A percentile compares a stretch with the other conserved stretches of the same genome.
Conservation (phyloP, 352 stramenopile species). For the Pythium vanterpoolii region DNA sequence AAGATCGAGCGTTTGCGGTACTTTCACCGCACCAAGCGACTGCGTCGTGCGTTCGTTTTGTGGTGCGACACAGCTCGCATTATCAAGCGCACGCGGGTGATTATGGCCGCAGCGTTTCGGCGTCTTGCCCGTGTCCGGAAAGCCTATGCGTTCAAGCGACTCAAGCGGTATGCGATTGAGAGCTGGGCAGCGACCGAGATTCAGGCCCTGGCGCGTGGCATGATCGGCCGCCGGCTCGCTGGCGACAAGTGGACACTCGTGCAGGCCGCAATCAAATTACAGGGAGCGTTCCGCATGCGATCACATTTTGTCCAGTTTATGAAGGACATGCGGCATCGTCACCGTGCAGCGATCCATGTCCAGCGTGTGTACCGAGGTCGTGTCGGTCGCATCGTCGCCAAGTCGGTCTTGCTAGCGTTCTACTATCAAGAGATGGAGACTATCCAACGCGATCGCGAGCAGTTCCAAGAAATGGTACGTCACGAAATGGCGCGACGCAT, state of each 20-base stretch:
- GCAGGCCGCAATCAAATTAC: conserved; percentile 50
- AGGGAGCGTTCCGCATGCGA: conserved; percentile 64
- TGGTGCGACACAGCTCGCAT: conserved; percentile 36
- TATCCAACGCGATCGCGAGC: conserved; percentile 48
- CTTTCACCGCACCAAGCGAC: conserved; percentile 38
- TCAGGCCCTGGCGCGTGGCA: conserved; percentile 54
- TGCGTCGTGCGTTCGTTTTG: conserved; percentile 36
- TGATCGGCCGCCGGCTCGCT: conserved; percentile 33
- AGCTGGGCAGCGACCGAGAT: conserved; percentile 55
- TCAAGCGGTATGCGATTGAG: conserved; percentile 41
- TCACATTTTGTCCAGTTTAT: conserved; percentile 52
- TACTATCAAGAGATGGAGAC: conserved; percentile 59
- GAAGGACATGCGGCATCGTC: conserved; percentile 32
- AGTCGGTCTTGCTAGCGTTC: conserved; percentile 33
- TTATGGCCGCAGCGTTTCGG: conserved; percentile 28
- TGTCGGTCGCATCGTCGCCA: conserved; percentile 36
- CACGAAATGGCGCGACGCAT: conserved; percentile 40
- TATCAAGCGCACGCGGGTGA: conserved; percentile 32
- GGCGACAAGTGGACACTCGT: conserved; percentile 36
- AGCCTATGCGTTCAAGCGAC: conserved; percentile 31
- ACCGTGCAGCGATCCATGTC: conserved; percentile 50
- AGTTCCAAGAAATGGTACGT: conserved; percentile 38
- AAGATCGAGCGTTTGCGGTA: conserved; percentile 52
- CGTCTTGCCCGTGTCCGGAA: conserved; percentile 34
- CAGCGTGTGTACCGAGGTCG: conserved; percentile 65